Evolutionary conservation across 192 early-diverging fungal genomes (phyloP).

Genomic region (Coemansia sp.): DNA sequence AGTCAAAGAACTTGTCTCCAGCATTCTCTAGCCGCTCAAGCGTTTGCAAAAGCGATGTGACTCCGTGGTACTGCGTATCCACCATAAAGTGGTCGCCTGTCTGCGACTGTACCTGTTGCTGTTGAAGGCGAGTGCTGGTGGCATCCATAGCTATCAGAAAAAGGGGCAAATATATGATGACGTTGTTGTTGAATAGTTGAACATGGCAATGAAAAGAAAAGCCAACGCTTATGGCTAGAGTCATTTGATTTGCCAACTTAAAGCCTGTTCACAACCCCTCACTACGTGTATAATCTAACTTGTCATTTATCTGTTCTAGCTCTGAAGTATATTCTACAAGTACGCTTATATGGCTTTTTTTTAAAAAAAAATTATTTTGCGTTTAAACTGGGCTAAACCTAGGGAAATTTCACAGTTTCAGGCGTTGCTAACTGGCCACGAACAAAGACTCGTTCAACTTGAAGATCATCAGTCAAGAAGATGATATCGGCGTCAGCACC

Average conservation of each 20-base stretch:
- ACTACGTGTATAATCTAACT: too few relatives aligned
- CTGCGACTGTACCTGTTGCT: conserved; percentile 4
- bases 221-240: too few relatives aligned
- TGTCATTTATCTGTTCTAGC: too few relatives aligned
- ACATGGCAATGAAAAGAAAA: too few relatives aligned
- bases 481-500: conserved; percentile 37
- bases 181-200: too few relatives aligned
- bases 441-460: conserved; percentile 20
- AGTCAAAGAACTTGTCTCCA: conserved; percentile 44
- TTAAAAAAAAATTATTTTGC: too few relatives aligned
- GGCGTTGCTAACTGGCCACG: conserved; percentile 30
- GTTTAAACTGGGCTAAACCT: too few relatives aligned
- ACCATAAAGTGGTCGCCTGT: conserved; percentile 1
- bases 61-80: conserved; percentile 29
- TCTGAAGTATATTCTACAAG: too few relatives aligned
- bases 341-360: too few relatives aligned
- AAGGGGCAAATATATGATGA: too few relatives aligned
- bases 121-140: not conserved
- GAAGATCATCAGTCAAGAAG: conserved; percentile 22
- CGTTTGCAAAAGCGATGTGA: conserved; percentile 24
- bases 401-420: not conserved
- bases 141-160: not conserved
- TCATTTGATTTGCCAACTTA: too few relatives aligned
- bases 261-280: too few relatives aligned
- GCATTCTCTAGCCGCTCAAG: conserved; percentile 38